Percentiles rank a stretch among this genome's conserved stretches.
Evolutionary conservation across 208 protist species (phyloP).

Genomic region (Trichomonas vaginalis): DNA sequence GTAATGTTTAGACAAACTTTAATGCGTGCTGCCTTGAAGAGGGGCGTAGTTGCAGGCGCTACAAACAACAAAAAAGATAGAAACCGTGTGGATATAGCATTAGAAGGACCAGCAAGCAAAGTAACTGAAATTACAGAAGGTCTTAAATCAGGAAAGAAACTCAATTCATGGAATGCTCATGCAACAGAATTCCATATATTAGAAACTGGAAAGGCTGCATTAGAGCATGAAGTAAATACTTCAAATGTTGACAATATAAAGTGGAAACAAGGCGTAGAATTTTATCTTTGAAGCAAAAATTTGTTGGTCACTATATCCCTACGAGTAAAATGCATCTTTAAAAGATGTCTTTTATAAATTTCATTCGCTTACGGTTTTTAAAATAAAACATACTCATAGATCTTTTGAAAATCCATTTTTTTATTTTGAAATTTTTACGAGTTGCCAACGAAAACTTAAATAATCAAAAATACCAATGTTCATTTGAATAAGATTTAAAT

Average conservation of each 20-base stretch:
- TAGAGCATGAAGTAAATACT: constrained; percentile 11
- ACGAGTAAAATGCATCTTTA: too few species aligned
- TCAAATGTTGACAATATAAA: constrained; percentile 18
- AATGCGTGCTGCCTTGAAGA: neutral
- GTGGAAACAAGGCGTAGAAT: constrained; percentile 2
- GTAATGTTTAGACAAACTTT: constrained; percentile 7
- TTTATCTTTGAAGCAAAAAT: constrained; percentile 14
- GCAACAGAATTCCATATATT: neutral
- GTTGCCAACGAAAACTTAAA: too few species aligned
- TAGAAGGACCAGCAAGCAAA: neutral
- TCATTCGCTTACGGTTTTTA: too few species aligned
- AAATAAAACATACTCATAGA: too few species aligned
- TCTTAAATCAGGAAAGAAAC: neutral
- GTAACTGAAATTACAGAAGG: neutral
- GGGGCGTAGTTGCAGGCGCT: neutral
- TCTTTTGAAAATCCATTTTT: too few species aligned
- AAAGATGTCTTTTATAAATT: too few species aligned
- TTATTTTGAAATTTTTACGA: too few species aligned
- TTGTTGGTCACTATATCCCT: too few species aligned
- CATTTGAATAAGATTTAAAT: too few species aligned
- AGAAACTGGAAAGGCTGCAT: neutral
- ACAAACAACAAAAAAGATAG: constrained; percentile 12
- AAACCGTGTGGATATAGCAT: neutral
- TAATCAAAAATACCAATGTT: too few species aligned
- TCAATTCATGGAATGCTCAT: neutral